phyloP scores from a whole-genome alignment of 768 basidiomycete species.

The Punctularia strigosozonata region DNA sequence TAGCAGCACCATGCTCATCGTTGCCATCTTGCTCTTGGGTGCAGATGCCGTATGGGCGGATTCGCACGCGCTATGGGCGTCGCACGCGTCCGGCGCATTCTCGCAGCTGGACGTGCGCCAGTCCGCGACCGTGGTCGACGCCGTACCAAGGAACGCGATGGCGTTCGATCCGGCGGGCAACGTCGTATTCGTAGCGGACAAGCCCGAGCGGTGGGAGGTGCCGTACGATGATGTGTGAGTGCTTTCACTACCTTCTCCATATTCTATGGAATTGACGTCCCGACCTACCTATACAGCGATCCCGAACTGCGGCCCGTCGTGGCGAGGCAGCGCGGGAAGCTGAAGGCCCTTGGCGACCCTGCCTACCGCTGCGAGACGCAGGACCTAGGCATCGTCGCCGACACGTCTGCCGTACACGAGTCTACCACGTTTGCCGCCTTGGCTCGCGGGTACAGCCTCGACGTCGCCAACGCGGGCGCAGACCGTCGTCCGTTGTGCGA shows the following conservation, averaged over 20 bases:
- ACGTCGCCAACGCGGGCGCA: conserved; percentile 16
- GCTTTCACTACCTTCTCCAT: not conserved
- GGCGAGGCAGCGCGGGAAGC: conserved; percentile 18
- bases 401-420: too few relatives aligned
- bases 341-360: conserved; percentile 52
- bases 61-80: conserved; percentile 61
- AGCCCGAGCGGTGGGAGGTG: conserved; percentile 38
- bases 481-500: conserved; percentile 38
- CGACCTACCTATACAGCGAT: conserved; percentile 28
- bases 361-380: conserved; percentile 40
- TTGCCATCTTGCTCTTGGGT: not conserved
- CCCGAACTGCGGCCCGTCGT: conserved; percentile 15
- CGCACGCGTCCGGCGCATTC: conserved; percentile 67
- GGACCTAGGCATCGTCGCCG: conserved; percentile 43
- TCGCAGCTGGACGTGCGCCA: conserved; percentile 68
- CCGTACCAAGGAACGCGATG: conserved; percentile 47
- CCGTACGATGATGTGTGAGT: conserved; percentile 77
- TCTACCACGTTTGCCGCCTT: conserved; percentile 37
- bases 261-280: not conserved
- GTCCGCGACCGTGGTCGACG: conserved; percentile 51
- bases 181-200: conserved; percentile 55
- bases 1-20: not conserved
- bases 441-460: conserved; percentile 52
- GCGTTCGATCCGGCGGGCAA: conserved; percentile 59
- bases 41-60: conserved; percentile 61